Evolutionary conservation across 805 yeast species (phyloP).

Genomic region (Hanseniaspora jakobsenii): DNA sequence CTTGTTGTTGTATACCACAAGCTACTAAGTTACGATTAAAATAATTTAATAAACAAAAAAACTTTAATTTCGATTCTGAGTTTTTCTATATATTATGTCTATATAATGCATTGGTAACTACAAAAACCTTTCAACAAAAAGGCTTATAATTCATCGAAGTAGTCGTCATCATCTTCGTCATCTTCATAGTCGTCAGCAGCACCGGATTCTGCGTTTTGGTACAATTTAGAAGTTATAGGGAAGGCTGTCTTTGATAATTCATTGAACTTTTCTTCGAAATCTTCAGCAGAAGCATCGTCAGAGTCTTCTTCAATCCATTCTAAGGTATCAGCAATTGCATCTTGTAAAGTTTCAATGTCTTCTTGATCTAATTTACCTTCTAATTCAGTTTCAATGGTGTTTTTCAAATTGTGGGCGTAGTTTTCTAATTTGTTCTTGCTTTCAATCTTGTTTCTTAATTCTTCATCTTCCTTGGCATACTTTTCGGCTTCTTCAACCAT

Average conservation of each 20-base stretch:
- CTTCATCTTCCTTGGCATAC: slow-evolving; percentile 82
- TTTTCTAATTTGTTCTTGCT: slow-evolving; percentile 81
- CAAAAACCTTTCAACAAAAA: too few species aligned
- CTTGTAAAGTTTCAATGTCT: slow-evolving; percentile 77
- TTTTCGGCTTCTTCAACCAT: slow-evolving; percentile 97
- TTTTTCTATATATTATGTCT: too few species aligned
- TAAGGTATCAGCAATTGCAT: slow-evolving; percentile 74
- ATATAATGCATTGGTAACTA: too few species aligned
- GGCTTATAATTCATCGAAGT: slow-evolving; percentile 51
- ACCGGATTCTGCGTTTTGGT: slow-evolving; percentile 44
- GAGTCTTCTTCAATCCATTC: slow-evolving; percentile 82
- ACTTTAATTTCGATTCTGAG: too few species aligned
- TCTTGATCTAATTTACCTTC: slow-evolving; percentile 77
- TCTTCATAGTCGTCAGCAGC: slow-evolving; percentile 38
- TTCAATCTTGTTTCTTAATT: slow-evolving; percentile 71
- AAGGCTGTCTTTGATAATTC: slow-evolving; percentile 68
- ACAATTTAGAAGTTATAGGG: slow-evolving; percentile 85
- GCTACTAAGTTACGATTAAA: too few species aligned
- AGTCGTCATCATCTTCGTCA: slow-evolving; percentile 40
- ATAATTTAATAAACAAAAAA: too few species aligned
- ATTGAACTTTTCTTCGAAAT: slow-evolving; percentile 83
- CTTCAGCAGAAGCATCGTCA: slow-evolving; percentile 82
- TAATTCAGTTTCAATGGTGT: slow-evolving; percentile 49
- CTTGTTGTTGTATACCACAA: too few species aligned
- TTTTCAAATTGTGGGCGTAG: slow-evolving; percentile 72